Percentiles rank a stretch among this genome's conserved stretches.
Conservation (phyloP, 139 green algal genomes). For the Coccomyxa sp. region DNA sequence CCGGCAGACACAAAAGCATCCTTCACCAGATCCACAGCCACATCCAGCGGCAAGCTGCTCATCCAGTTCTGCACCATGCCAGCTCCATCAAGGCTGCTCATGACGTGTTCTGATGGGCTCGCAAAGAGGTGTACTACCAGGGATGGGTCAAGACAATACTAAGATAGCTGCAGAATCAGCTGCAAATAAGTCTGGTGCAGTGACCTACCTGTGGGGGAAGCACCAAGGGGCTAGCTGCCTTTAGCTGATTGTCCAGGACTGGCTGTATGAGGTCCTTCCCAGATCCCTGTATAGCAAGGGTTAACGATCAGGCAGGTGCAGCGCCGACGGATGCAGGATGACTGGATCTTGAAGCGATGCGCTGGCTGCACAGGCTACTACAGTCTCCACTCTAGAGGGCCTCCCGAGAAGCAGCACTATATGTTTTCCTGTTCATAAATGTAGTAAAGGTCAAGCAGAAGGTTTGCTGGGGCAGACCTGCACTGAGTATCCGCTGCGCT, state of each 20-base stretch:
- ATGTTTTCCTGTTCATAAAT: not conserved
- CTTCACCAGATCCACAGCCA: conserved; percentile 95
- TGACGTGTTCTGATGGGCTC: too few relatives aligned
- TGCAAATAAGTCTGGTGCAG: too few relatives aligned
- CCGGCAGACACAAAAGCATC: conserved; percentile 91
- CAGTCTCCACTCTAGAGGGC: not conserved
- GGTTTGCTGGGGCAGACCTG: too few relatives aligned
- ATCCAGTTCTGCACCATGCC: conserved; percentile 41
- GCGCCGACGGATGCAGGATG: not conserved
- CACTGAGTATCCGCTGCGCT: conserved; percentile 81
- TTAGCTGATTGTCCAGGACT: conserved; percentile 98
- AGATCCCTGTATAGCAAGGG: conserved; percentile 60
- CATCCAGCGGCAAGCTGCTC: conserved; percentile 62
- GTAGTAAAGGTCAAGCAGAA: not conserved
- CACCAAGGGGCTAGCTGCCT: conserved; percentile 81
- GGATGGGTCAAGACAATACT: too few relatives aligned
- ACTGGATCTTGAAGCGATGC: not conserved
- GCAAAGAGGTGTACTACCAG: too few relatives aligned
- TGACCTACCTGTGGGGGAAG: conserved; percentile 70
- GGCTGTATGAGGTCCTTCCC: conserved; percentile 97
- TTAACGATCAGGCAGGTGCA: not conserved
- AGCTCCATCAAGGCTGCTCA: too few relatives aligned
- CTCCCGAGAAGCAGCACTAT: not conserved
- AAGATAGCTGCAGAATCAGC: too few relatives aligned
- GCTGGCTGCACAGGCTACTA: not conserved